A percentile compares a stretch with the other conserved stretches of the same genome.
These are phyloP conservation scores for Kwoniella dendrophila DNA, from an alignment of 768 basidiomycete species.

Conservation along the genomic window DNA sequence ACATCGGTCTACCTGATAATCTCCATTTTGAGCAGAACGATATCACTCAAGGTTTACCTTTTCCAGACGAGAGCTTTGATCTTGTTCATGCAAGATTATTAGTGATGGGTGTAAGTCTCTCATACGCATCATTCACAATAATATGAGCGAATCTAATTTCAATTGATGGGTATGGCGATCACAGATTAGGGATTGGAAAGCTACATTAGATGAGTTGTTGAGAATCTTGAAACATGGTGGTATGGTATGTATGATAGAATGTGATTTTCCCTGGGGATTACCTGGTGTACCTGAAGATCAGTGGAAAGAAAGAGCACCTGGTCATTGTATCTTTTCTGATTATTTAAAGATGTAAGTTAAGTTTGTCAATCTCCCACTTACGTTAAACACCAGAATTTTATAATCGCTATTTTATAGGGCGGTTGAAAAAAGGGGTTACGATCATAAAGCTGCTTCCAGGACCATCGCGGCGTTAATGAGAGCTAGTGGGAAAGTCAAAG, in stretches of 20 bases:
- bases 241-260: constrained; percentile 20
- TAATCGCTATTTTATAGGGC: too few species aligned
- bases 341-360: constrained; percentile 17
- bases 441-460: constrained; percentile 6
- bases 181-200: constrained; percentile 23
- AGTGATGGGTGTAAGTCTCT: constrained; percentile 21
- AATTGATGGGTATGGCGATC: background rate
- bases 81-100: constrained; percentile 28
- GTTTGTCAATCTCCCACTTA: too few species aligned
- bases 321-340: constrained; percentile 15
- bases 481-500: constrained; percentile 5
- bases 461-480: constrained; percentile 9
- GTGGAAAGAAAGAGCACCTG: constrained; percentile 4
- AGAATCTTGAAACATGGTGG: constrained; percentile 21
- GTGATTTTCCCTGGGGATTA: constrained; percentile 12
- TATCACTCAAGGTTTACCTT: constrained; percentile 22
- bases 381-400: too few species aligned
- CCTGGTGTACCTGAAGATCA: constrained; percentile 12
- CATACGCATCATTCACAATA: too few species aligned
- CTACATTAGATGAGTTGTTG: constrained; percentile 12
- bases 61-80: constrained; percentile 26
- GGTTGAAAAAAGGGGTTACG: constrained; percentile 20
- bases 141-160: too few species aligned
- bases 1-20: constrained; percentile 22
- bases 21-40: constrained; percentile 22